Conservation (phyloP, 768 basidiomycete genomes). For the Porpolomopsis calyptriformis region DNA sequence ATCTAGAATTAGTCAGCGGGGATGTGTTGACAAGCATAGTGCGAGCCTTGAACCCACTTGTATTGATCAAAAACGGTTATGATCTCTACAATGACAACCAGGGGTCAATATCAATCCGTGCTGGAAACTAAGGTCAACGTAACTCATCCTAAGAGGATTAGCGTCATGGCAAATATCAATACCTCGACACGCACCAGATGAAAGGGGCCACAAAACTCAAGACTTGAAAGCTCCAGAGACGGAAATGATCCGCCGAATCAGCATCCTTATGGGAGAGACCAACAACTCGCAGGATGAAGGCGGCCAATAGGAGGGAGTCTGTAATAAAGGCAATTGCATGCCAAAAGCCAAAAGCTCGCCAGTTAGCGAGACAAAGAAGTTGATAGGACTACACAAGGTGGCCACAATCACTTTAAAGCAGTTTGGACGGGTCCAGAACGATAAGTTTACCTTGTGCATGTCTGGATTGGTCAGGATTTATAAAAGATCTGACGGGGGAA, state of each 20-base stretch:
- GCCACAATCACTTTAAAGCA: background rate
- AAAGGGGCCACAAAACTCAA: constrained; percentile 82
- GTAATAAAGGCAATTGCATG: constrained; percentile 59
- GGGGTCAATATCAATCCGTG: background rate
- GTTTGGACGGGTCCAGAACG: background rate
- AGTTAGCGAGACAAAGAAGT: constrained; percentile 64
- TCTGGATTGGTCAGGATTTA: constrained; percentile 25
- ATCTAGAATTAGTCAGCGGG: constrained; percentile 29
- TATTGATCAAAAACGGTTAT: constrained; percentile 74
- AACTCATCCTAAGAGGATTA: constrained; percentile 61
- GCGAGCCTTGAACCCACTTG: constrained; percentile 37
- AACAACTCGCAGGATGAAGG: constrained; percentile 62
- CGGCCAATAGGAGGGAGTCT: constrained; percentile 58
- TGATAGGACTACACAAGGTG: constrained; percentile 45
- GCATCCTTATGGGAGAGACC: constrained; percentile 33
- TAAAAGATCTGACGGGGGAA: background rate
- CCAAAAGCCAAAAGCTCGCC: constrained; percentile 80
- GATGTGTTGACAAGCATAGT: background rate
- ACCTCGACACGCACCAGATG: constrained; percentile 53
- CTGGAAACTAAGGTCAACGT: background rate
- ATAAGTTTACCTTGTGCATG: constrained; percentile 40
- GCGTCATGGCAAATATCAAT: background rate
- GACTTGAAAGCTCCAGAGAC: constrained; percentile 73
- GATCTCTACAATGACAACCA: constrained; percentile 44
- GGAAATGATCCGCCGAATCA: constrained; percentile 28